These are phyloP conservation scores for Phytophthora parvispora DNA, from an alignment of 352 stramenopile genomes.

Conservation along the genomic window DNA sequence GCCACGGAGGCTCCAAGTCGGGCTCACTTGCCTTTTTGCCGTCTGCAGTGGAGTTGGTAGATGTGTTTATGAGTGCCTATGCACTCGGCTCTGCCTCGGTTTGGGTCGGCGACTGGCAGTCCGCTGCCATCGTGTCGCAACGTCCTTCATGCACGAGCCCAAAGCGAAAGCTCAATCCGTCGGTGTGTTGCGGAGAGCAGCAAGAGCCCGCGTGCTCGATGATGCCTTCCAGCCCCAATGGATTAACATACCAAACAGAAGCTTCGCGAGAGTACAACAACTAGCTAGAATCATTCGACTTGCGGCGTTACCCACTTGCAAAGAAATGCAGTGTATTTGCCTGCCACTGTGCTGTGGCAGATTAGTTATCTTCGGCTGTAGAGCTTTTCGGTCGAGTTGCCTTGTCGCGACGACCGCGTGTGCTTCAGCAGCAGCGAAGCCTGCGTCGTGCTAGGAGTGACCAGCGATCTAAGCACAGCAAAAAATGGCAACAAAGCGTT, in stretches of 20 bases:
- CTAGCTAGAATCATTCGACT: too few relatives aligned
- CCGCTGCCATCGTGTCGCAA: slow-evolving; percentile 26
- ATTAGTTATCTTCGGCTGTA: slow-evolving; percentile 82
- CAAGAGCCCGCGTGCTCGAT: slow-evolving; percentile 1
- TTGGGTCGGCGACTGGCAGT: slow-evolving; percentile 37
- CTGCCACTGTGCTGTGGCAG: too few relatives aligned
- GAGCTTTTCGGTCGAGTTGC: slow-evolving; percentile 73
- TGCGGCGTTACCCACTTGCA: too few relatives aligned
- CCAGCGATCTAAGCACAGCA: slow-evolving; percentile 53
- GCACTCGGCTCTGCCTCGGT: slow-evolving; percentile 41
- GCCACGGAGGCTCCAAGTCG: neutral
- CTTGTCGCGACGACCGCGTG: slow-evolving; percentile 82
- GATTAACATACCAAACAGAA: slow-evolving; percentile 30
- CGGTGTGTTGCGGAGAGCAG: slow-evolving; percentile 12
- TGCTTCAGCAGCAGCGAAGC: slow-evolving; percentile 84
- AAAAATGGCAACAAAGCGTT: neutral
- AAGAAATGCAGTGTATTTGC: neutral
- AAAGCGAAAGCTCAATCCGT: slow-evolving; percentile 42
- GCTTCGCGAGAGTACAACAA: too few relatives aligned
- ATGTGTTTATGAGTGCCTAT: too few relatives aligned
- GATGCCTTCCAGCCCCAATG: slow-evolving; percentile 16
- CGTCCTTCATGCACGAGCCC: slow-evolving; percentile 41
- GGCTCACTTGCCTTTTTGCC: slow-evolving; percentile 7
- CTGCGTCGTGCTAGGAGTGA: slow-evolving; percentile 73
- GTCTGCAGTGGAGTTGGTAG: too few relatives aligned